Conservation (phyloP, 441 rosid genomes). For the Dalechampia spathulata region DNA sequence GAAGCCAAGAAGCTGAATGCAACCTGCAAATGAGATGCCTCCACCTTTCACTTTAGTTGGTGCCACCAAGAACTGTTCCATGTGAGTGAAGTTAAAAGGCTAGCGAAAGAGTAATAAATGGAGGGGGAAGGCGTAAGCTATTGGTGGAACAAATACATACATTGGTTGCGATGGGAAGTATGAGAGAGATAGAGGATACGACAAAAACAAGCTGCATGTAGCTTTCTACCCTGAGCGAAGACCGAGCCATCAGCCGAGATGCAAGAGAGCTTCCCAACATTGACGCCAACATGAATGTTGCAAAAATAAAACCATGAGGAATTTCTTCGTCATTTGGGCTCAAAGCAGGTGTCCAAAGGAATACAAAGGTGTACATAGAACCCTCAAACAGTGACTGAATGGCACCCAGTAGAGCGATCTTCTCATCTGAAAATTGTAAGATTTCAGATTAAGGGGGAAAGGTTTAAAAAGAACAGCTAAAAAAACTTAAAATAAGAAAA, state of each 20-base stretch:
- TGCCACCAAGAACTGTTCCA: slow-evolving; percentile 55
- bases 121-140: neutral
- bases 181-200: slow-evolving; percentile 64
- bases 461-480: neutral
- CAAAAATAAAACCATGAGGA: slow-evolving; percentile 94
- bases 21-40: slow-evolving; percentile 70
- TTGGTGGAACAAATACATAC: slow-evolving; percentile 25
- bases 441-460: slow-evolving; percentile 1
- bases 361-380: slow-evolving; percentile 93
- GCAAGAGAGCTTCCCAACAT: slow-evolving; percentile 96
- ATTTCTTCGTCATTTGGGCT: slow-evolving; percentile 87
- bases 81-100: neutral
- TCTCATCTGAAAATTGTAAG: slow-evolving; percentile 50
- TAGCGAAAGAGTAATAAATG: neutral
- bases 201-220: slow-evolving; percentile 89
- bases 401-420: slow-evolving; percentile 87
- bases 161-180: slow-evolving; percentile 68
- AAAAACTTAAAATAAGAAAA: too few species aligned
- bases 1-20: slow-evolving; percentile 80
- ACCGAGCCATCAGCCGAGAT: slow-evolving; percentile 71
- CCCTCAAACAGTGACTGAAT: slow-evolving; percentile 96
- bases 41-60: slow-evolving; percentile 75
- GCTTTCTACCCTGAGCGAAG: slow-evolving; percentile 72
- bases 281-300: slow-evolving; percentile 92
- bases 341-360: slow-evolving; percentile 95